These are phyloP conservation scores for Zygnema circumcarinatum DNA, from an alignment of 139 green algal genomes.

Conservation along the genomic window DNA sequence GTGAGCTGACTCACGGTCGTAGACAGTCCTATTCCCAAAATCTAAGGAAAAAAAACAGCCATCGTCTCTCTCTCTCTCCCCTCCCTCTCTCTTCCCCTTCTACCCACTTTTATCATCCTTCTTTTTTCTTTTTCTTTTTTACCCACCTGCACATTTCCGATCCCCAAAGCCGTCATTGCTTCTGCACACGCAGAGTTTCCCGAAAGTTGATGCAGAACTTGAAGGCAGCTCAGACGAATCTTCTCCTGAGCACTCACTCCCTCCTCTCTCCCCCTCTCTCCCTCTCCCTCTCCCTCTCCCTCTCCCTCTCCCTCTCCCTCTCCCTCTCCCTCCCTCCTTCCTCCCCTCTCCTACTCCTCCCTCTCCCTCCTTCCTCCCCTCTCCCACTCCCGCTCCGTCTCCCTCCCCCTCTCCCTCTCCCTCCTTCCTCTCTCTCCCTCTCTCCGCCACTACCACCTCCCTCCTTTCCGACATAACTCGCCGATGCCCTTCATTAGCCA, in stretches of 20 bases:
- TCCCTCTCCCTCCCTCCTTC: neutral
- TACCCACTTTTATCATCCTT: too few relatives aligned
- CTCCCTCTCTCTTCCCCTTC: too few relatives aligned
- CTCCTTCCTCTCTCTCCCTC: neutral
- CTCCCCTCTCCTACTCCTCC: neutral
- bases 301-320: neutral
- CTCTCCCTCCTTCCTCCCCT: neutral
- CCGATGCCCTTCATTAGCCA: constrained; percentile 20
- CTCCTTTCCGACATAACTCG: neutral
- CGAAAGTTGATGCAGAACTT: constrained; percentile 48
- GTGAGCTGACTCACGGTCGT: too few relatives aligned
- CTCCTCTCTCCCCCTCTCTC: constrained; percentile 5
- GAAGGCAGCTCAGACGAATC: constrained; percentile 35
- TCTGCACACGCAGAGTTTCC: constrained; percentile 44
- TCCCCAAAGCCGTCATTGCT: too few relatives aligned
- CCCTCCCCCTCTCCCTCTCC: neutral
- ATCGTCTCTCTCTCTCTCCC: too few relatives aligned
- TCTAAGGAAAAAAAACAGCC: too few relatives aligned
- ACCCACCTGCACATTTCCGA: too few relatives aligned
- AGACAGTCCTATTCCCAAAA: too few relatives aligned
- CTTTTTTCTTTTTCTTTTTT: too few relatives aligned
- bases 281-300: constrained; percentile 13
- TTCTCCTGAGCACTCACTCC: constrained; percentile 24
- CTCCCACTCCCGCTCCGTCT: neutral
- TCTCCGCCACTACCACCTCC: constrained; percentile 2